Evolutionary conservation across 192 early-diverging fungal species (phyloP).

Genomic region (Funneliformis mosseae): DNA sequence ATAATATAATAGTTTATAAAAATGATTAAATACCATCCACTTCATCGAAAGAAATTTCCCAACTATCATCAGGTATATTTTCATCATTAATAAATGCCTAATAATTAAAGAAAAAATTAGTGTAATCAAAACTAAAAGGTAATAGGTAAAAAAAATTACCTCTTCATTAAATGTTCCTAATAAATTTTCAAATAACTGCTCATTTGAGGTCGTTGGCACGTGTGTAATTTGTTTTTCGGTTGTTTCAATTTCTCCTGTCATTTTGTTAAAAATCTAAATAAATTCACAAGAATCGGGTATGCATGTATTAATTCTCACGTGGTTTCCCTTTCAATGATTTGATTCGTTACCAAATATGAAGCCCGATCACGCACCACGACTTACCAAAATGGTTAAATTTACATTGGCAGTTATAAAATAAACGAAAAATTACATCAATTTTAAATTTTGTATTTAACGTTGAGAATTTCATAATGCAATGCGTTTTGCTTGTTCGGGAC

Average conservation of each 20-base stretch:
- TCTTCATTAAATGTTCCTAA: constrained; percentile 12
- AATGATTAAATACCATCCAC: constrained; percentile 50
- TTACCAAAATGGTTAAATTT: neutral
- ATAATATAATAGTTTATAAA: neutral
- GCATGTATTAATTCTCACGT: neutral
- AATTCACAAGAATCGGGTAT: no score
- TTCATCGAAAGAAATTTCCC: constrained; percentile 58
- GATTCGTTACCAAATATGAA: neutral
- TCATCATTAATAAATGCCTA: neutral
- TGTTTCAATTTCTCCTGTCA: neutral
- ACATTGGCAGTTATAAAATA: neutral
- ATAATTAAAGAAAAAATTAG: neutral
- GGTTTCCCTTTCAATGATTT: neutral
- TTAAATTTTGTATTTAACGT: neutral
- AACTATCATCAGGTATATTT: constrained; percentile 31
- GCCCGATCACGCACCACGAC: neutral
- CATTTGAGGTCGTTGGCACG: neutral
- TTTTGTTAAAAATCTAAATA: neutral
- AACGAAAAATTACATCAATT: neutral
- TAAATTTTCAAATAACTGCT: constrained; percentile 29
- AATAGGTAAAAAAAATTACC: no score
- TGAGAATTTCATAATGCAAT: constrained; percentile 2
- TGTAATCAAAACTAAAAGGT: neutral
- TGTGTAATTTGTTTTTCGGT: neutral
- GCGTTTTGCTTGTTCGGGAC: neutral